A percentile compares a stretch with the other conserved stretches of the same genome.
Conservation (phyloP, 2,329 filamentous ascomycete species). For the Fusarium goolgardi region DNA sequence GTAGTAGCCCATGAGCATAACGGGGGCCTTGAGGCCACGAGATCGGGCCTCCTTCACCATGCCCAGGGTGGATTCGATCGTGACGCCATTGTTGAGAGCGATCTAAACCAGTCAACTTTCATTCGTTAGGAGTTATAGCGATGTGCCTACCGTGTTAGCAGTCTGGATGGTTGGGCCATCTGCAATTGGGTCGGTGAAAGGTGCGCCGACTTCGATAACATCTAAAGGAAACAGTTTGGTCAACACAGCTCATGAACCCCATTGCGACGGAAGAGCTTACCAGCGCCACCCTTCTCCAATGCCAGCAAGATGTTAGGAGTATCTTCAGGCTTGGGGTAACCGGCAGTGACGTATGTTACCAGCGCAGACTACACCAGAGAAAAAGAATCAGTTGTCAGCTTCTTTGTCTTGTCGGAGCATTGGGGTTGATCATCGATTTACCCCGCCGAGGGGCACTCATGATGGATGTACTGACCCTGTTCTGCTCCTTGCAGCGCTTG, state of each 20-base stretch:
- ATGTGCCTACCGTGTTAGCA: slow-evolving; percentile 79
- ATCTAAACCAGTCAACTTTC: slow-evolving; percentile 54
- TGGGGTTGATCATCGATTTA: slow-evolving; percentile 21
- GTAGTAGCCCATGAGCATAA: slow-evolving; percentile 99
- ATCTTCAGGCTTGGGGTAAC: slow-evolving; percentile 84
- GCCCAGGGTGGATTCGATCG: slow-evolving; percentile 79
- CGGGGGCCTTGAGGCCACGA: slow-evolving; percentile 80
- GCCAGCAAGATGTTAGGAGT: slow-evolving; percentile 86
- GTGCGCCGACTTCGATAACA: slow-evolving; percentile 93
- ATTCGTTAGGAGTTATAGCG: not conserved
- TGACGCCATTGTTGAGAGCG: slow-evolving; percentile 90
- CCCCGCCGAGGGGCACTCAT: slow-evolving; percentile 49
- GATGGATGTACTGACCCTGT: slow-evolving; percentile 59
- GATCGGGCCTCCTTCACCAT: slow-evolving; percentile 86
- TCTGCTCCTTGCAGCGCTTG: slow-evolving; percentile 68
- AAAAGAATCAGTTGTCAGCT: slow-evolving; percentile 36
- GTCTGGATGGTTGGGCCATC: slow-evolving; percentile 98
- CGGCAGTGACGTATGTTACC: slow-evolving; percentile 96
- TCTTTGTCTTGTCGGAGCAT: slow-evolving; percentile 9
- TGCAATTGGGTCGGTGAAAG: slow-evolving; percentile 97
- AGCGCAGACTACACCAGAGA: slow-evolving; percentile 73
- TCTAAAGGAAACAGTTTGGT: slow-evolving; percentile 59
- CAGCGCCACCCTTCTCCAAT: slow-evolving; percentile 92
- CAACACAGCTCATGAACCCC: slow-evolving; percentile 19
- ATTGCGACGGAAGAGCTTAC: slow-evolving; percentile 61